phyloP scores from a whole-genome alignment of 1,284 basidiomycete species.

The Irpex rosettiformis region DNA sequence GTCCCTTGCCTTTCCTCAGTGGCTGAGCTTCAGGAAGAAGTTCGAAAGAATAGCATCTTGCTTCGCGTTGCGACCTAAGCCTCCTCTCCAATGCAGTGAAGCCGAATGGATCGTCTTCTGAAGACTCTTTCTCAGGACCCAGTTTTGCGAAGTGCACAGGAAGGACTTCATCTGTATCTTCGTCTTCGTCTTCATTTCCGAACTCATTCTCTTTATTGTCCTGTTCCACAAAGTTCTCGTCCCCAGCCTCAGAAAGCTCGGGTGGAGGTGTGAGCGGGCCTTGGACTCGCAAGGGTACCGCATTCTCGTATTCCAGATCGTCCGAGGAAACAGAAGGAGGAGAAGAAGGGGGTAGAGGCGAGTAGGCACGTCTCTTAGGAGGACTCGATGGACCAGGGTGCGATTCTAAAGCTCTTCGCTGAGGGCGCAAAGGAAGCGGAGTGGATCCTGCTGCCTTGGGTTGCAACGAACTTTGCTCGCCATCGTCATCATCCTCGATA shows the following conservation, averaged over 20 bases:
- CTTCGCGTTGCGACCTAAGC: conserved; percentile 28
- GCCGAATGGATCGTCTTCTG: conserved; percentile 39
- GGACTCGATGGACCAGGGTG: conserved; percentile 1
- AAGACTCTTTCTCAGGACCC: conserved; percentile 10
- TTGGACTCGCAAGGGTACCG: neutral
- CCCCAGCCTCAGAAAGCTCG: neutral
- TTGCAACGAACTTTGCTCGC: neutral
- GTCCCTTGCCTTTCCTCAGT: conserved; percentile 5
- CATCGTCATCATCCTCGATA: neutral
- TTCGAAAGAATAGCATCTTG: neutral
- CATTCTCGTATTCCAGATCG: conserved; percentile 10
- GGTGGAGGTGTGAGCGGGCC: conserved; percentile 1
- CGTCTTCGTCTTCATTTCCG: neutral
- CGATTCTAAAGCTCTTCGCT: neutral
- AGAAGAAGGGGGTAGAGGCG: conserved; percentile 19
- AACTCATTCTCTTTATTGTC: conserved; percentile 7
- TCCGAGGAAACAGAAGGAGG: conserved; percentile 15
- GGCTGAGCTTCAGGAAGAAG: conserved; percentile 1
- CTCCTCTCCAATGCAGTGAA: conserved; percentile 39
- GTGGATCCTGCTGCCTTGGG: neutral
- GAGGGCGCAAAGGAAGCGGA: neutral
- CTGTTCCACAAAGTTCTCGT: neutral
- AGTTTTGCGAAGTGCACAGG: neutral
- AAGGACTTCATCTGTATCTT: neutral
- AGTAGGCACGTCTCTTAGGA: conserved; percentile 1